Percentiles rank a stretch among this genome's conserved stretches.
These are phyloP conservation scores for Chlamydomonas reinhardtii DNA, from an alignment of 163 green algal genomes.

Conservation along the genomic window DNA sequence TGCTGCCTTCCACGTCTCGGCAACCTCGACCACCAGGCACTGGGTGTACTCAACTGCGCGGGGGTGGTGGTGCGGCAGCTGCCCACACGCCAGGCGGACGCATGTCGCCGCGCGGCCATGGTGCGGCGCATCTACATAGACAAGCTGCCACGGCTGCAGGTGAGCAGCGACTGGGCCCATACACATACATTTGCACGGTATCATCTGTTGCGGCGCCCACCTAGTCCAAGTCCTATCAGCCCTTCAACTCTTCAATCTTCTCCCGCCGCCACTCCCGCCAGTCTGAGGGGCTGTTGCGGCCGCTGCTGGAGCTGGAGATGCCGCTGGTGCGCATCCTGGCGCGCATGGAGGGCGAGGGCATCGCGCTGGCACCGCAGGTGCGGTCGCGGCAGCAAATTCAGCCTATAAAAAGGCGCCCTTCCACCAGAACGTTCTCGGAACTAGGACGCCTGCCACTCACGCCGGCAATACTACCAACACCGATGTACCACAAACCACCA, in stretches of 20 bases:
- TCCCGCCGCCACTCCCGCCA: background rate
- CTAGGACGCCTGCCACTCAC: too few species aligned
- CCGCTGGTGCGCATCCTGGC: constrained; percentile 80
- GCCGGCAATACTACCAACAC: too few species aligned
- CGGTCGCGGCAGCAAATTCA: too few species aligned
- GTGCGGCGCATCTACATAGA: constrained; percentile 42
- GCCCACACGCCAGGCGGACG: constrained; percentile 36
- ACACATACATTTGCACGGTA: too few species aligned
- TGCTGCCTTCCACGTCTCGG: too few species aligned
- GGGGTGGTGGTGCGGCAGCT: constrained; percentile 18
- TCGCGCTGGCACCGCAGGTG: constrained; percentile 38
- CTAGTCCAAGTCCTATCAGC: too few species aligned
- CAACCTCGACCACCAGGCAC: background rate
- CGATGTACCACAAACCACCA: too few species aligned
- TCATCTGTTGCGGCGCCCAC: too few species aligned
- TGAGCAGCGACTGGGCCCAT: background rate
- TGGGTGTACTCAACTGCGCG: constrained; percentile 32
- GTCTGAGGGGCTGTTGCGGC: constrained; percentile 36
- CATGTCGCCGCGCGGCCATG: constrained; percentile 46
- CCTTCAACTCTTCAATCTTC: too few species aligned
- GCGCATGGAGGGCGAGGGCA: constrained; percentile 73
- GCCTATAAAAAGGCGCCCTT: too few species aligned
- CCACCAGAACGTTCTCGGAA: too few species aligned
- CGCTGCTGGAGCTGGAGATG: constrained; percentile 78
- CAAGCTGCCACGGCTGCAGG: constrained; percentile 47